A percentile compares a stretch with the other conserved stretches of the same genome.
Conservation (phyloP, 169 alveolate species). For the Eimeria falciformis region DNA sequence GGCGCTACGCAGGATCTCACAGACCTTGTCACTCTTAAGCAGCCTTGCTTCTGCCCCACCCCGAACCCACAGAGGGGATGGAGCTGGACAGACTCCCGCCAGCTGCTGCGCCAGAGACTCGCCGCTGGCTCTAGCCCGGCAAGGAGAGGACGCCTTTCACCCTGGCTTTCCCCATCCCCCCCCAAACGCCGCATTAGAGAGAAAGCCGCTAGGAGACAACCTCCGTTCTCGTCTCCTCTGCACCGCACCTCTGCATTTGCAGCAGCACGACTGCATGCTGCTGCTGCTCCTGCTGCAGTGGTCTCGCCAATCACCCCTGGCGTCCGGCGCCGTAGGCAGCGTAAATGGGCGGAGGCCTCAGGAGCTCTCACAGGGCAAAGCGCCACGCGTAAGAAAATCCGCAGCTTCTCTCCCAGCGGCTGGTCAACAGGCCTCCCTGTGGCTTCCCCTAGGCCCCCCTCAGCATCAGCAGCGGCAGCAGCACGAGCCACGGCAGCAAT, state of each 20-base stretch:
- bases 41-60: conserved; percentile 69
- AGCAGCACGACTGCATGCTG: too few relatives aligned
- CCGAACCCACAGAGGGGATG: conserved; percentile 45
- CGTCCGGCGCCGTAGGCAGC: neutral
- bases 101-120: neutral
- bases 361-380: too few relatives aligned
- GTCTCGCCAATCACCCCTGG: conserved; percentile 26
- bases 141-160: neutral
- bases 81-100: conserved; percentile 66
- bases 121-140: conserved; percentile 3
- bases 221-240: neutral
- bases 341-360: too few relatives aligned
- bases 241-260: neutral
- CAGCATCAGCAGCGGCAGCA: conserved; percentile 47
- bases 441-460: too few relatives aligned
- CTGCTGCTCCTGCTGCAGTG: conserved; percentile 12
- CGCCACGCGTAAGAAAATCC: too few relatives aligned
- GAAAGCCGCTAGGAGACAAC: neutral
- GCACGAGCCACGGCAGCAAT: neutral
- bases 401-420: too few relatives aligned
- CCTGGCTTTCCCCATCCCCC: too few relatives aligned
- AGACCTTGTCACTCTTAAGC: conserved; percentile 33
- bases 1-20: neutral
- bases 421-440: too few relatives aligned
- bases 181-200: neutral